Base-by-base conservation (phyloP, 2,329 filamentous ascomycete genomes). In the Lachnellula subtilissima region DNA sequence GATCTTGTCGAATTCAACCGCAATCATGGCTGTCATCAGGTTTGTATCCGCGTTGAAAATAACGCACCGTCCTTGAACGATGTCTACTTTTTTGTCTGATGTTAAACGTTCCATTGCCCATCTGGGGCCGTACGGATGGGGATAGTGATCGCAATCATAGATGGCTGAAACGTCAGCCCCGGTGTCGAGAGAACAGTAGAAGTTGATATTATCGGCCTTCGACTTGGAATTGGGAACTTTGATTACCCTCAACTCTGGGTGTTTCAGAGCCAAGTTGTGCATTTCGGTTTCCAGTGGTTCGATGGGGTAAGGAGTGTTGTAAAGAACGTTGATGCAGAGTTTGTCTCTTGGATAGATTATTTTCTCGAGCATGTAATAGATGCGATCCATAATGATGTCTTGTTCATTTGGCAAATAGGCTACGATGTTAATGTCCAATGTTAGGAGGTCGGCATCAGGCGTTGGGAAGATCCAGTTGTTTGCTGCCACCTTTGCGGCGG, bases 391-490 rank as follows among this genome's bases (percentile, higher is more conserved):
- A 60, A 78, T 76, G 52, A 78, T 78, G 51, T 78, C 75, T 62
- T 76, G 69, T 62, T 78, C 76, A 55, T 78, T 78, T 5, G 76
- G 76, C n/a, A 78, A 68, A 59, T 78, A 78, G 14, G 76, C 76
- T 2, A 78, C 76, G 53, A 78, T 76, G 52, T 78, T 67, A 42
- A 78, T 66, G 57, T 78, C 76, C 17, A 78, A 67, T 25, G 74
- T 71, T 1, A 71, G 70, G 2, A 78, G 66, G 14, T 75, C 63
- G 48, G 69, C 63, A 53, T 75, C 70, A 11, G 71, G 64, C 9
- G 74, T 75, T 12, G 73, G 74, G 52, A 76, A 75, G 5, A 65
- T 59, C 73, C 74, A 75, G 5, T 67, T 66, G 42, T 71, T 74
- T 48, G 72, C 66, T 56, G 71, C 67, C 5, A 71, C 71, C 52